phyloP scores from a whole-genome alignment of 2,329 filamentous ascomycete genomes.

The Penicillium sp. region DNA sequence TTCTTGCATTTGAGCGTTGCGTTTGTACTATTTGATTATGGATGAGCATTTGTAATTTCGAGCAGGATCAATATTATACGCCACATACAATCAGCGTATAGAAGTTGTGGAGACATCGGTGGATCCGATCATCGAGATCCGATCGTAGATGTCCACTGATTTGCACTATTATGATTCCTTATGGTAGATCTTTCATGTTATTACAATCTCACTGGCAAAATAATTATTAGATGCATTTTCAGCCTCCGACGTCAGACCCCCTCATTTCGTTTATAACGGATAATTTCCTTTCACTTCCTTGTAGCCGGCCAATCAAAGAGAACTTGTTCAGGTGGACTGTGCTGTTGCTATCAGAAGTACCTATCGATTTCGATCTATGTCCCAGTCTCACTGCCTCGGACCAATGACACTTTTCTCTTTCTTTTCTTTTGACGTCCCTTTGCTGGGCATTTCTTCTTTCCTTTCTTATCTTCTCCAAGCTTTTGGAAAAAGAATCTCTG shows the following conservation, averaged over 20 bases:
- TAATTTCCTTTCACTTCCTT: not conserved
- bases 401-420: not conserved
- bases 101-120: not conserved
- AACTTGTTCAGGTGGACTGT: not conserved
- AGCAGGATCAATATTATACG: not conserved
- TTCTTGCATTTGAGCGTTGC: not conserved
- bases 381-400: not conserved
- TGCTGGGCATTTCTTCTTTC: not conserved
- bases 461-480: not conserved
- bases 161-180: not conserved
- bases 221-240: not conserved
- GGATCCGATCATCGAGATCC: not conserved
- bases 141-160: conserved; percentile 1
- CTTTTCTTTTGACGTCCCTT: not conserved
- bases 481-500: not conserved
- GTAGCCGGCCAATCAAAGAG: not conserved
- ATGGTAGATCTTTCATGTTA: not conserved
- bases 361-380: not conserved
- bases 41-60: not conserved
- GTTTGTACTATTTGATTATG: not conserved
- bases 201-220: not conserved
- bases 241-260: not conserved
- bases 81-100: not conserved
- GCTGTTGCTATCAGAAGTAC: conserved; percentile 6
- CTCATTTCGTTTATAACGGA: conserved; percentile 5